Percentiles rank a stretch among this genome's conserved stretches.
Conservation (phyloP, 1,284 basidiomycete genomes). For the Stereum hirsutum region DNA sequence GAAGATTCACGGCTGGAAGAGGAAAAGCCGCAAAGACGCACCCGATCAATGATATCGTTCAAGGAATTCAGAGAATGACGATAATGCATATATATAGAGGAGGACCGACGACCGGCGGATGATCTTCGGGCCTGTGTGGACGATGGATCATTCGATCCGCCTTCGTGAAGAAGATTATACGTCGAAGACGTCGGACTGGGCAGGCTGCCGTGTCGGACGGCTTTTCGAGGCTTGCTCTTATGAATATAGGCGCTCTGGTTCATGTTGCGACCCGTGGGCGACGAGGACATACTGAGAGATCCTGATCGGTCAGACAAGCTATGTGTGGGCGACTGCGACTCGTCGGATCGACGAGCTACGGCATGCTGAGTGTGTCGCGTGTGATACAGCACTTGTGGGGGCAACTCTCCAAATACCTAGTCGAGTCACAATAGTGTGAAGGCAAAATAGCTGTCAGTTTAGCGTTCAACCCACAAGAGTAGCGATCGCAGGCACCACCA, state of each 20-base stretch:
- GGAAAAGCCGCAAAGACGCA: conserved; percentile 25
- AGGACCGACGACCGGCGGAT: conserved; percentile 16
- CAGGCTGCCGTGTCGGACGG: conserved; percentile 31
- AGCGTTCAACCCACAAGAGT: too few relatives aligned
- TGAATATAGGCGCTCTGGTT: conserved; percentile 36
- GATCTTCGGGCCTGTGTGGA: too few relatives aligned
- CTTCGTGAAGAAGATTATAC: conserved; percentile 35
- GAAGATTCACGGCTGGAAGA: not conserved
- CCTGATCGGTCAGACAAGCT: not conserved
- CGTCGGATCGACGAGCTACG: conserved; percentile 22
- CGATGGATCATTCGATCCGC: conserved; percentile 12
- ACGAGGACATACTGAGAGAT: conserved; percentile 8
- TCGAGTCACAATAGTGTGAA: conserved; percentile 5
- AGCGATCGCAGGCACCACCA: too few relatives aligned
- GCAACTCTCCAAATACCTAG: conserved; percentile 71
- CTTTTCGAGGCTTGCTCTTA: conserved; percentile 3
- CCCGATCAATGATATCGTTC: conserved; percentile 66
- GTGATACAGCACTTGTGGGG: conserved; percentile 66
- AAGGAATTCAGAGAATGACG: conserved; percentile 70
- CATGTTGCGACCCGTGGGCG: conserved; percentile 28
- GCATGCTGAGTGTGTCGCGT: conserved; percentile 39
- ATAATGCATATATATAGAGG: conserved; percentile 62
- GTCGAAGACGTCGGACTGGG: conserved; percentile 48
- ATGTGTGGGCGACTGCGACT: not conserved
- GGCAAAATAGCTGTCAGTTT: not conserved